Evolutionary conservation across 352 stramenopile genomes (phyloP), one percentile per base, ranked within the genome.

Genomic region (Pythium angustatum): DNA sequence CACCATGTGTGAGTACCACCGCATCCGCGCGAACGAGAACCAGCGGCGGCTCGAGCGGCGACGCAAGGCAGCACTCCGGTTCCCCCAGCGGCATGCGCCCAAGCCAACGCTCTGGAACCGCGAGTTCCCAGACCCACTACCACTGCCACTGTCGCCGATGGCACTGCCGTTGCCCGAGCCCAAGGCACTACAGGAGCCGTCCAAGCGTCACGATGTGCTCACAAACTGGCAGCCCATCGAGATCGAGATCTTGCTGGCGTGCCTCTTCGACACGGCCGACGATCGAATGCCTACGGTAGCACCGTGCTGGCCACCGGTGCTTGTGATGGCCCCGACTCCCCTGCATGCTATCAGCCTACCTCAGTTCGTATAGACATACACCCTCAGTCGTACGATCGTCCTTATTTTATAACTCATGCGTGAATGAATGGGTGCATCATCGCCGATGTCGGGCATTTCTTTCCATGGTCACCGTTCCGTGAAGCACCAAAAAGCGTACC

Each of bases 1-100:
- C 75, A 91, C 88, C 43, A 73, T 95, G 66, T 95, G 86, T 68
- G 85, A 95, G 64, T 83, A 90, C 71, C 86, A 95, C 68, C 83
- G 86, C 3, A 80, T 88, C 62, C 87, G 87, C 36, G 86, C 86
- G 52, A 95, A 95, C 66, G 81, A 81, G 57, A 92, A 90, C 66
- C 86, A 95, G 66, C 83, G 84, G 10, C 84, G 85, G 22, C 76
- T 92, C 10, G 82, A 95, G 69, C 83, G 87, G 52, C 85, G 85
- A 64, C 80, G 83, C 54, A 91, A 91, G 63, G 66, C 59, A 0
- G 58, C 66, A 5, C 44, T 62, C 19, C 58, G 59, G 19, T 52
- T 64, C 21, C 58, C 58, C 9, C 14, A 60, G 14, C 59, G 43
- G 8, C 52, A 64, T 38, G 31, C 36, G 3, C 43, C 60, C 36